Evolutionary conservation across 441 rosid genomes (phyloP).

Genomic region (Brassica hybrid): DNA sequence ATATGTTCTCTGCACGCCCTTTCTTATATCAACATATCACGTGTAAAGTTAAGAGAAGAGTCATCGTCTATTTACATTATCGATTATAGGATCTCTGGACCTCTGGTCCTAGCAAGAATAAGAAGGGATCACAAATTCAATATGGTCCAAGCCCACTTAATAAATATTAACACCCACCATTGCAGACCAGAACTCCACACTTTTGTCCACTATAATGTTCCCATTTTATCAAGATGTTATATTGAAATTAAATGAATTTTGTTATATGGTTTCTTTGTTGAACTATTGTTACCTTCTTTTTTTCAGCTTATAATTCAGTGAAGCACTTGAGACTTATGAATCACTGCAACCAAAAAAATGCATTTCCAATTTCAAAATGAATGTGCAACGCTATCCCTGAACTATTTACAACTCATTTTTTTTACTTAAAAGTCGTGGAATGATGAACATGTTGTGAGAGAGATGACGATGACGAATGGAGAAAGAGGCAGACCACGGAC

Average conservation of each 20-base stretch:
- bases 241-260: neutral
- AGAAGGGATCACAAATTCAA: neutral
- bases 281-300: neutral
- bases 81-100: slow-evolving; percentile 23
- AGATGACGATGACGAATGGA: slow-evolving; percentile 50
- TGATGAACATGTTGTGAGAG: slow-evolving; percentile 33
- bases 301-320: neutral
- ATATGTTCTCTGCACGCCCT: slow-evolving; percentile 27
- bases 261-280: neutral
- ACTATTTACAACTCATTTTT: slow-evolving; percentile 30
- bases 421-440: slow-evolving; percentile 22
- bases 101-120: slow-evolving; percentile 13
- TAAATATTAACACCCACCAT: neutral
- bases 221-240: neutral
- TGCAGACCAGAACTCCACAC: neutral
- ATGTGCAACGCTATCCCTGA: slow-evolving; percentile 8
- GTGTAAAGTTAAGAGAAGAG: slow-evolving; percentile 26
- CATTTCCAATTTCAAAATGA: slow-evolving; percentile 27
- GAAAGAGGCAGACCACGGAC: slow-evolving; percentile 86
- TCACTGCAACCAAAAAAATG: slow-evolving; percentile 14
- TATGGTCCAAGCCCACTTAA: no score
- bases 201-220: neutral
- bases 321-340: neutral
- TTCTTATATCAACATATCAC: slow-evolving; percentile 14
- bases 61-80: slow-evolving; percentile 31